Base-by-base conservation (phyloP, 2,329 filamentous ascomycete genomes). In the Westerdykella aurantiaca region DNA sequence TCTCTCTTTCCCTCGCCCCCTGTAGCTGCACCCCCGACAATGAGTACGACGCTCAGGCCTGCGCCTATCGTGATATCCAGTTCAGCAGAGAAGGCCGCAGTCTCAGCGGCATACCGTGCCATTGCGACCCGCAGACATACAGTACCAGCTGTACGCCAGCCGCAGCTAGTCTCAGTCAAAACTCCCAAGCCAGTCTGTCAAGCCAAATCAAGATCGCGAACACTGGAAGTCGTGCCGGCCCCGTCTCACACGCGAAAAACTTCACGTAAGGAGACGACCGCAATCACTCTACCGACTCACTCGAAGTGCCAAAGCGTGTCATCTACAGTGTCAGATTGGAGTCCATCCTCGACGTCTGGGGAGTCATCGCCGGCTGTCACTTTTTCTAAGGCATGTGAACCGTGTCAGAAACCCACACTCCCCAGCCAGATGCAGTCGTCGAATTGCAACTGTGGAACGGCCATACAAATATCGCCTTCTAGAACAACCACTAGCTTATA, bases 31-130 rank as follows among this genome's bases (percentile, higher is more conserved):
- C n/a, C 5, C 13, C 18, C 41, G 9, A 33, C 34, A 12, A 34
- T 17, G 34, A 12, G 31, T 6, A 21, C 22, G 3, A n/a, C 13
- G n/a, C 31, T 29, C 39, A 22, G 34, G 37, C 17, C 46, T 35
- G n/a, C 37, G 34, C 12, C 31, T 34, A 29, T 34, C 33, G 16
- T 14, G n/a, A 18, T 44, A 29, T 41, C 44, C 13, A 52, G 43
- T 6, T 18, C 25, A n/a, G 22, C 46, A 11, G 47, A 52, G 18
- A 48, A 47, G 29, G 40, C 45, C 17, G 37, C 48, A 11, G 39
- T 47, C 33, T 46, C 47, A 14, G 43, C 48, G 21, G 40, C 42
- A 34, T 45, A 37, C 17, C 39, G 42, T 22, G 49, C 46, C 25
- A 18, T 48, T 34, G 29, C 39, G 14, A 39, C 31, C 4, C 41